Evolutionary conservation across 768 basidiomycete species (phyloP).

Genomic region (Russula sp.): DNA sequence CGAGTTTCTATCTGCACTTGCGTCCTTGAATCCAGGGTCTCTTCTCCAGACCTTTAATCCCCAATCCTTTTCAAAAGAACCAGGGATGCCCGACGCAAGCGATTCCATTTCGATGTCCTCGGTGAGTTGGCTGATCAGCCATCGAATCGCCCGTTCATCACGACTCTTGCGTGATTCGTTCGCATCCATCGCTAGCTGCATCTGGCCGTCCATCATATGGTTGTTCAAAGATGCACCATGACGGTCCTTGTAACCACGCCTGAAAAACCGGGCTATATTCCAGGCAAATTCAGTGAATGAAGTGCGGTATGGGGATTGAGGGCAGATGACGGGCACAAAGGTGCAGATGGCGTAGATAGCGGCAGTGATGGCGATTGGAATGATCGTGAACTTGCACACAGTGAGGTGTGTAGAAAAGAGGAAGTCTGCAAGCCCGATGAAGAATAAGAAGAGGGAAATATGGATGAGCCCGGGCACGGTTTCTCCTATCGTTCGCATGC

Average conservation of each 20-base stretch:
- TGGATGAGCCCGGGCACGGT: slow-evolving; percentile 49
- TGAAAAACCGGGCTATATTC: neutral
- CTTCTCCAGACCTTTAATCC: slow-evolving; percentile 13
- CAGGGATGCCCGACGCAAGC: slow-evolving; percentile 13
- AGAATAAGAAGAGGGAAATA: slow-evolving; percentile 47
- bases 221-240: neutral
- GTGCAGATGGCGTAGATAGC: slow-evolving; percentile 19
- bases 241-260: neutral
- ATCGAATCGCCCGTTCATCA: slow-evolving; percentile 19
- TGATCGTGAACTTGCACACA: slow-evolving; percentile 5
- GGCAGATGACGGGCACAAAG: slow-evolving; percentile 1
- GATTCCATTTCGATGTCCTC: slow-evolving; percentile 24
- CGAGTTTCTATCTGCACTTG: neutral
- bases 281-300: slow-evolving; percentile 17
- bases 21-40: neutral
- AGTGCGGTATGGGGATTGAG: slow-evolving; percentile 16
- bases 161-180: slow-evolving; percentile 2
- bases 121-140: neutral
- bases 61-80: slow-evolving; percentile 14
- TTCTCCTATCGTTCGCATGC: slow-evolving; percentile 43
- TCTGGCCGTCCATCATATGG: slow-evolving; percentile 15
- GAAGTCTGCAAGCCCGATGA: slow-evolving; percentile 48
- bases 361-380: slow-evolving; percentile 11
- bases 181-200: slow-evolving; percentile 20
- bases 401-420: slow-evolving; percentile 36